Conservation (phyloP, 441 rosid genomes). For the Aleurites moluccanus region DNA sequence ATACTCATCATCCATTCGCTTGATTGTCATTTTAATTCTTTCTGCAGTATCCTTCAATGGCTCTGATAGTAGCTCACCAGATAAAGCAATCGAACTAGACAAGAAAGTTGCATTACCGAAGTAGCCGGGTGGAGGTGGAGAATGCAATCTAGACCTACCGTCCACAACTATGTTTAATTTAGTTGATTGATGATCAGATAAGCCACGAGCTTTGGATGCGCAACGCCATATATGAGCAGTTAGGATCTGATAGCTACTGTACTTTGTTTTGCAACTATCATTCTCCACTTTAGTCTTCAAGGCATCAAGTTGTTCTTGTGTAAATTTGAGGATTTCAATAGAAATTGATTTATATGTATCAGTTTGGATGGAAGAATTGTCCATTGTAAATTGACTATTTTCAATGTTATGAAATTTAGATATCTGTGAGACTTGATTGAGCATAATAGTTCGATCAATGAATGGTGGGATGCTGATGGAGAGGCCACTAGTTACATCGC, state of each 20-base stretch:
- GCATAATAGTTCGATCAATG: slow-evolving; percentile 5
- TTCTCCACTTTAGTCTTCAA: not conserved
- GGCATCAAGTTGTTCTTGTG: not conserved
- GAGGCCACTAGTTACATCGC: slow-evolving; percentile 1
- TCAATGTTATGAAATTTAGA: slow-evolving; percentile 13
- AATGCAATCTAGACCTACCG: slow-evolving; percentile 25
- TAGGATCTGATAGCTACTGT: slow-evolving; percentile 5
- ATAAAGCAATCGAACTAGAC: slow-evolving; percentile 22
- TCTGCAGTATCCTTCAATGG: slow-evolving; percentile 21
- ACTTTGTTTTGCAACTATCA: not conserved
- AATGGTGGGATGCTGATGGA: not conserved
- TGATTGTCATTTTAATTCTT: slow-evolving; percentile 24
- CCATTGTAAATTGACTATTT: not conserved
- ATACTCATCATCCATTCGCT: slow-evolving; percentile 32
- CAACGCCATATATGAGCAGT: slow-evolving; percentile 49
- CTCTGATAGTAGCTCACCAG: slow-evolving; percentile 29
- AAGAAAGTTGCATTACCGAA: slow-evolving; percentile 44
- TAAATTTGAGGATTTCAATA: not conserved
- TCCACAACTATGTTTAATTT: slow-evolving; percentile 25
- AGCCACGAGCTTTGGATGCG: slow-evolving; percentile 36
- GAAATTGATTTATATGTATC: too few relatives aligned
- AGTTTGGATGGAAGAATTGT: not conserved
- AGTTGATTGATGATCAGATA: slow-evolving; percentile 31
- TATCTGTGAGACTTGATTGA: not conserved
- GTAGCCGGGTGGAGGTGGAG: slow-evolving; percentile 25